Evolutionary conservation across 1,139 yeast genomes (phyloP), one percentile per base, ranked within the genome.

Genomic region (Candida pseudocylindracea): DNA sequence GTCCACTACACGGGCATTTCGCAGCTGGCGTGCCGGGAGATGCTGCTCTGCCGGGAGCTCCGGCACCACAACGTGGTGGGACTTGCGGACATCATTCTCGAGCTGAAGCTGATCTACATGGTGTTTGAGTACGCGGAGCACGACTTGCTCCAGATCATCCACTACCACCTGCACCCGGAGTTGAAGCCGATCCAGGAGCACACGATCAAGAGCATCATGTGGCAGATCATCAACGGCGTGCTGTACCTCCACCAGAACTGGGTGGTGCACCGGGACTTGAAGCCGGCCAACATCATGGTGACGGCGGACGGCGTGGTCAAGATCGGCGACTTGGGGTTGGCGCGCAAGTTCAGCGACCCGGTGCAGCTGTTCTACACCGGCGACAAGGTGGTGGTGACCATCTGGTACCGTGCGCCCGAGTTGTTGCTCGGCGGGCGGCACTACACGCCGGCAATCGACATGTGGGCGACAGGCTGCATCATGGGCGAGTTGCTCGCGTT

Each of bases 371-470:
- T 91, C 25, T 88, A 79, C 45, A 68, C 91, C 9, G 96, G 96
- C 27, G 98, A 88, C 51, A 88, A 88, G 52, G 95, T 91, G 12
- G 98, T 88, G 34, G 98, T 88, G 8, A 88, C 98, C 0, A 88
- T 88, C 37, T 88, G 98, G 98, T 88, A 88, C 50, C 63, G 98
- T 40, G 95, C 98, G 0, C 96, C 98, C 0, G 98, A 88, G 48
- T 57, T 88, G 31, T 56, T 88, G 29, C 54, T 88, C 29, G 98
- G 98, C 0, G 83, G 93, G 2, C 58, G 94, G 32, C 94, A 88
- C 53, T 88, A 88, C 48, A 78, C 95, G 0, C 93, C 96, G 0
- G 88, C 96, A 0, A 76, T 88, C 31, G 96, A 88, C 51, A 51
- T 81, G 34, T 88, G 98, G 98, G 95, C 98, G 0, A 81, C 83